phyloP scores from a whole-genome alignment of 495 filamentous ascomycete genomes.

The Schizothecium vesticola region DNA sequence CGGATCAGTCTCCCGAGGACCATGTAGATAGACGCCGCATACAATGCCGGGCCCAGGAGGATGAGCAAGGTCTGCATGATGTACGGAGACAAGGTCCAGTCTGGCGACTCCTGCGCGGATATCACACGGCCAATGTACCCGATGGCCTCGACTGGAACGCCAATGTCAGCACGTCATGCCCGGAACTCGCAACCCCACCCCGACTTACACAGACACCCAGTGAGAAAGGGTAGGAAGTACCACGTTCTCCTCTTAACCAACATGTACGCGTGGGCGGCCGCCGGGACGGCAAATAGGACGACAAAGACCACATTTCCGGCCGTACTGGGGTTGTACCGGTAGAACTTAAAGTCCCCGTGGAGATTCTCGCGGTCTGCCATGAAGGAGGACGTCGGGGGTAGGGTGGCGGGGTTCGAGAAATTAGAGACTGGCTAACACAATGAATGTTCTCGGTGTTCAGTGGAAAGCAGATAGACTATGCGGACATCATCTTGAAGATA shows the following conservation, averaged over 20 bases:
- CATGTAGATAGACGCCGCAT: constrained; percentile 55
- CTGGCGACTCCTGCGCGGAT: constrained; percentile 26
- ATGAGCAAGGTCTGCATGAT: constrained; percentile 26
- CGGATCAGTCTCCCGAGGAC: constrained; percentile 45
- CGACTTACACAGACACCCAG: constrained; percentile 53
- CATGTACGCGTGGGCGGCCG: constrained; percentile 45
- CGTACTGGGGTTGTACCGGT: constrained; percentile 46
- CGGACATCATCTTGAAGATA: background rate
- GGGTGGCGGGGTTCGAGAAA: background rate
- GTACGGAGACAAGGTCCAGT: constrained; percentile 37
- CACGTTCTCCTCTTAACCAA: constrained; percentile 45
- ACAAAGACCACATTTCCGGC: constrained; percentile 46
- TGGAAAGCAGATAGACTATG: background rate
- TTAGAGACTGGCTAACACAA: background rate
- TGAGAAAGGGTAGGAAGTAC: constrained; percentile 56
- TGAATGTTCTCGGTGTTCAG: no score
- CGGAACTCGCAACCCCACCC: background rate
- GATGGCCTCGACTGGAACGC: constrained; percentile 46
- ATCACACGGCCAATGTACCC: constrained; percentile 54
- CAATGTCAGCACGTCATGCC: background rate
- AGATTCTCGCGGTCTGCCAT: background rate
- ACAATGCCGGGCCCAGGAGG: constrained; percentile 34
- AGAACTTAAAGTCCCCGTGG: constrained; percentile 27
- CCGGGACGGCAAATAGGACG: constrained; percentile 44
- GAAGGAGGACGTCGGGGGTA: background rate